Evolutionary conservation across 2,329 filamentous ascomycete species (phyloP).

Genomic region (Xylaria sp.): DNA sequence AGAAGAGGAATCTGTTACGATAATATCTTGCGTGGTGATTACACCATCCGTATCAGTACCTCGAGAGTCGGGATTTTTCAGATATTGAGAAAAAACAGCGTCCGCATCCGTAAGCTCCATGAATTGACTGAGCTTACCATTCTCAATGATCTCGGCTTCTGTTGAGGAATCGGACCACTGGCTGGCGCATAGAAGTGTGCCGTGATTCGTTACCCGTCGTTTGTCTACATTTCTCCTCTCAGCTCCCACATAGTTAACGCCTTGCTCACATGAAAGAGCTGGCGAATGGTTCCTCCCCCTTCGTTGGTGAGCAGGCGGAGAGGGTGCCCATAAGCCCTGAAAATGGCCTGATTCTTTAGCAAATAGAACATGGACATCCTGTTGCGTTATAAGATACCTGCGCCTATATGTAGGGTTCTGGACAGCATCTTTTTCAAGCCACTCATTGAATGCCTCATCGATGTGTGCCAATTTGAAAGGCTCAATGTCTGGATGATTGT

Average conservation of each 20-base stretch:
- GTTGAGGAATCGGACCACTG: neutral
- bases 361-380: constrained; percentile 32
- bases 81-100: neutral
- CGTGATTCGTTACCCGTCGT: neutral
- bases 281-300: neutral
- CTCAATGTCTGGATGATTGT: constrained; percentile 8
- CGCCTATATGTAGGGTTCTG: constrained; percentile 35
- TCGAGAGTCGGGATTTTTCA: neutral
- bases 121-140: neutral
- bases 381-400: constrained; percentile 36
- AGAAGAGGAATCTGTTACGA: constrained; percentile 12
- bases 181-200: neutral
- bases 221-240: neutral
- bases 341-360: neutral
- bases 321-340: neutral
- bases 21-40: constrained; percentile 11
- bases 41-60: constrained; percentile 6
- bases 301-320: neutral
- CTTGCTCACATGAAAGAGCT: constrained; percentile 9
- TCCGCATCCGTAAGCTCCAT: neutral
- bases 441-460: constrained; percentile 30
- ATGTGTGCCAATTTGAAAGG: constrained; percentile 29
- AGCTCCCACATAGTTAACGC: neutral
- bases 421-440: constrained; percentile 30
- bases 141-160: neutral